Evolutionary conservation across 176 grass and related monocot species (phyloP).

Genomic region (Rhynchospora tenuis): DNA sequence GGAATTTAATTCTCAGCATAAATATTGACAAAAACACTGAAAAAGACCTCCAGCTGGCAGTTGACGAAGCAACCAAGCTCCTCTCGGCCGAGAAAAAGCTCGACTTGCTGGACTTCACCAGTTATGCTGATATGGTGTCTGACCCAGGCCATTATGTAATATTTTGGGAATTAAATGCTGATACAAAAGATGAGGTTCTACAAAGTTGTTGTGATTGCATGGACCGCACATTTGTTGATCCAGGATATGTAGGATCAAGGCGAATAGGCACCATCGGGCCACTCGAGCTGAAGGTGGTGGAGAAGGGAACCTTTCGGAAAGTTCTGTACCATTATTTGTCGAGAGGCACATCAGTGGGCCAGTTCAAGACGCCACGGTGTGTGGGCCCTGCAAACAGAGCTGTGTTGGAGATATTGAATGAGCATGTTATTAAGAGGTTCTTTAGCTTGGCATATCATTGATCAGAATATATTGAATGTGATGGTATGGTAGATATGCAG

Average conservation of each 20-base stretch:
- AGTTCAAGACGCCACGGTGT: constrained; percentile 83
- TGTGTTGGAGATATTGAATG: constrained; percentile 57
- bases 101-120: constrained; percentile 81
- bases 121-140: constrained; percentile 45
- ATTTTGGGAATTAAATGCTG: constrained; percentile 70
- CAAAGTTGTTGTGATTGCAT: constrained; percentile 71
- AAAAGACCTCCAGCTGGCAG: constrained; percentile 65
- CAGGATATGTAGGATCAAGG: constrained; percentile 53
- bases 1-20: constrained; percentile 59
- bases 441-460: constrained; percentile 38
- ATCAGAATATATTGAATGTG: neutral
- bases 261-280: constrained; percentile 30
- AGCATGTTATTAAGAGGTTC: constrained; percentile 13
- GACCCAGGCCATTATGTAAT: constrained; percentile 72
- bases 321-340: constrained; percentile 52
- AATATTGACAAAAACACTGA: constrained; percentile 98
- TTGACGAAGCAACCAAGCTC: constrained; percentile 38
- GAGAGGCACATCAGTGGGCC: constrained; percentile 49
- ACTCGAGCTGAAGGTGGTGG: constrained; percentile 55
- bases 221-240: constrained; percentile 51
- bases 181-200: constrained; percentile 38
- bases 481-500: neutral
- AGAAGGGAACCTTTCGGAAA: constrained; percentile 46
- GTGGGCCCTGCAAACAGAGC: constrained; percentile 32
- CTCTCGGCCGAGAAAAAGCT: constrained; percentile 66